phyloP scores from a whole-genome alignment of 345 rosid species.

The Linum lewisii region DNA sequence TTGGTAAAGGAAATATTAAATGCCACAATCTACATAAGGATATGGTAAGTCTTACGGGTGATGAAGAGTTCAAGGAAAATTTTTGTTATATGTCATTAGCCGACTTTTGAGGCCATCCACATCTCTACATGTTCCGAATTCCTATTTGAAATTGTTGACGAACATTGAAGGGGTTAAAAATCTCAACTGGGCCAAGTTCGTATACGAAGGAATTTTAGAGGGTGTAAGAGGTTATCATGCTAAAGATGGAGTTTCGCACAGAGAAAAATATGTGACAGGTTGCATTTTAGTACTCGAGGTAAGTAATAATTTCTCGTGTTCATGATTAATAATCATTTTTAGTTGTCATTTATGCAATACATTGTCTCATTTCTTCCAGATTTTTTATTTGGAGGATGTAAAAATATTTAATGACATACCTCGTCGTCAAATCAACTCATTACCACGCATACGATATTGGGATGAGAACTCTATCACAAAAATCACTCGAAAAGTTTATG shows the following conservation, averaged over 20 bases:
- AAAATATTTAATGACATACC: too few relatives aligned
- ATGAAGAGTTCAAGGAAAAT: not conserved
- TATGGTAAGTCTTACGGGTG: not conserved
- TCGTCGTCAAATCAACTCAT: not conserved
- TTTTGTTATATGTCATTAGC: not conserved
- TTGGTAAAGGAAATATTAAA: not conserved
- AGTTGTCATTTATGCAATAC: not conserved
- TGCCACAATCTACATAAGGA: not conserved
- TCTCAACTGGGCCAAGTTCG: not conserved
- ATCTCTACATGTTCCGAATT: not conserved
- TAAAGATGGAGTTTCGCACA: not conserved
- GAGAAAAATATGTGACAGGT: not conserved
- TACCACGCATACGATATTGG: not conserved
- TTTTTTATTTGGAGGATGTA: not conserved
- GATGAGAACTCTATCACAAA: not conserved
- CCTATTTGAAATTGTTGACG: too few relatives aligned
- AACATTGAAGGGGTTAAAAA: not conserved
- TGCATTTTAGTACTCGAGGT: not conserved
- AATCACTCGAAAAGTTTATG: too few relatives aligned
- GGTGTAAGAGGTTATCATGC: not conserved
- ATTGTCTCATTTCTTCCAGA: not conserved
- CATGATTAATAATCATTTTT: too few relatives aligned
- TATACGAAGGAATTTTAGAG: not conserved
- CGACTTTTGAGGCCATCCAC: not conserved
- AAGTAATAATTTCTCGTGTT: not conserved